Evolutionary conservation across 1,139 yeast genomes (phyloP), one percentile per base, ranked within the genome.

Genomic region (Lodderomyces parapsilosis): DNA sequence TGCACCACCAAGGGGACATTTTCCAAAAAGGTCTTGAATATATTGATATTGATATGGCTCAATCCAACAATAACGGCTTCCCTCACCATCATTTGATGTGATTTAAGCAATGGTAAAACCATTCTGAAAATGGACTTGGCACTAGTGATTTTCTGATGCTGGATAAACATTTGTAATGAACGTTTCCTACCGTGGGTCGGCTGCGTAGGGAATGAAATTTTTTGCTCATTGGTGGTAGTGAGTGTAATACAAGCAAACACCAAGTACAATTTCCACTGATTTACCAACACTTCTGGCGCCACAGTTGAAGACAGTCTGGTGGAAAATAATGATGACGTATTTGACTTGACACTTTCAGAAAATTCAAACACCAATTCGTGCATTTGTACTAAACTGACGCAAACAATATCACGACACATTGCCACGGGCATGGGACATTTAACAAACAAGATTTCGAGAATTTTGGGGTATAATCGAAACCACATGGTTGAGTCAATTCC

Each of bases 401-500:
- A 91, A 11, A 94, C 94, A 49, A 87, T 83, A n/a, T 95, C 86
- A 13, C 99, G 80, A 52, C 96, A 89, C 48, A 93, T 72, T 0
- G 98, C 99, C 58, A 93, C 90, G 0, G 96, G 94, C 60, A 93
- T 84, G 0, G 99, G 98, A 57, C 96, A 91, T 42, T 74, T 76
- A 47, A 83, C 89, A 52, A 88, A 90, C 49, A 94, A 81, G 2
- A 81, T 73, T 35, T 78, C 81, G 39, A 93, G 66, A 4, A 94
- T 66, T 38, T 76, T 78, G 1, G 98, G 98, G 56, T 86, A 91
- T 1, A 86, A 77, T 51, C 96, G 78, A 54, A 91, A 84, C 99
- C 99, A 94, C 19, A 94, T 68, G 0, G 99, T 96, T 1, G 96
- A 83, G 61, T 94, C 99, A 8, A 93, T 91, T 2, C 98, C 97